These are phyloP conservation scores for Lecanoromycetidae sp. DNA, from an alignment of 2,329 filamentous ascomycete species.

Conservation along the genomic window DNA sequence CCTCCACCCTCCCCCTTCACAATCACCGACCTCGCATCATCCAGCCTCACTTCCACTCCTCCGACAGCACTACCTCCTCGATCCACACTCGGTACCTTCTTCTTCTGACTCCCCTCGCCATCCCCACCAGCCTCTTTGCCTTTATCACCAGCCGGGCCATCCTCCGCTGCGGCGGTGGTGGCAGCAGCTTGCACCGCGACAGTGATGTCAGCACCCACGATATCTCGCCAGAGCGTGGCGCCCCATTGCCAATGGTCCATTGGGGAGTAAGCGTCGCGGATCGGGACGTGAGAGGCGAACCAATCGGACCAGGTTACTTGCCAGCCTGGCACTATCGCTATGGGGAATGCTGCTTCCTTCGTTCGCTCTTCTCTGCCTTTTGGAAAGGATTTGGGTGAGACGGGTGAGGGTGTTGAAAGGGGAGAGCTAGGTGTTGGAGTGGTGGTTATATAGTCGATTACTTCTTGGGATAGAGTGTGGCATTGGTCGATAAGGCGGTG, in stretches of 20 bases:
- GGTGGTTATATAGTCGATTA: constrained; percentile 46
- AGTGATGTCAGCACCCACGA: constrained; percentile 60
- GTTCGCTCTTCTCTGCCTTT: constrained; percentile 15
- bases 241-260: constrained; percentile 98
- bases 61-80: constrained; percentile 29
- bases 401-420: constrained; percentile 9
- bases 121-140: not conserved
- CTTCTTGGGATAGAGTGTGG: constrained; percentile 63
- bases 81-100: constrained; percentile 20
- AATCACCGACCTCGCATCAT: constrained; percentile 42
- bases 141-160: not conserved
- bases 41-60: constrained; percentile 45
- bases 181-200: constrained; percentile 28
- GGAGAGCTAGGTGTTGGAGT: constrained; percentile 12
- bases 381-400: constrained; percentile 23
- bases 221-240: constrained; percentile 82
- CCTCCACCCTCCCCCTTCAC: constrained; percentile 32
- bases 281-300: constrained; percentile 61
- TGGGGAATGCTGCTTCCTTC: constrained; percentile 38
- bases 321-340: constrained; percentile 68
- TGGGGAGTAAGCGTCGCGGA: constrained; percentile 63
- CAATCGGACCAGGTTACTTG: constrained; percentile 66
- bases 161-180: not conserved
- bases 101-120: not conserved
- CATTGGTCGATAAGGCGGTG: constrained; percentile 57